A percentile compares a stretch with the other conserved stretches of the same genome.
These are phyloP conservation scores for Solanum tacnaense DNA, from an alignment of 257 asterid species.

Conservation along the genomic window DNA sequence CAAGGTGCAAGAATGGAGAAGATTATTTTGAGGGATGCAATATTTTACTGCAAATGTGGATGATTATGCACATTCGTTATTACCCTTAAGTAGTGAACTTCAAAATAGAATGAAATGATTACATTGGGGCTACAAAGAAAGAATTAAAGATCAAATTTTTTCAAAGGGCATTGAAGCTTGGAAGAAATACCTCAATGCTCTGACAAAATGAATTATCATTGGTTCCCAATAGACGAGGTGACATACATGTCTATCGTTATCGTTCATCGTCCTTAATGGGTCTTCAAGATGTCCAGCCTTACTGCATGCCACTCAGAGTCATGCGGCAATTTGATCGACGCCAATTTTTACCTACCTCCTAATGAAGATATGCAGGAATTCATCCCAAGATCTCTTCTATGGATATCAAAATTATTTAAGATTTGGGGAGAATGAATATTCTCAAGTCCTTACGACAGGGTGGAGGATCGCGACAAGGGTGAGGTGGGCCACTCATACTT, in stretches of 20 bases:
- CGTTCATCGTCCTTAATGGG: neutral
- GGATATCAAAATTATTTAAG: too few relatives aligned
- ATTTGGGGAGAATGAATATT: neutral
- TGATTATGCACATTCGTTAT: neutral
- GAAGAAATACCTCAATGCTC: neutral
- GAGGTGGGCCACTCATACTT: neutral
- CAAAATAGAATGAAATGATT: neutral
- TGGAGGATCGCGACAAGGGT: neutral
- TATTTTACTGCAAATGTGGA: neutral
- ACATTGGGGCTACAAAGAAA: neutral
- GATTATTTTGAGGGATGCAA: neutral
- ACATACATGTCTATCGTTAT: neutral
- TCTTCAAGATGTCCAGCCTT: neutral
- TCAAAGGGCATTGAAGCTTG: neutral
- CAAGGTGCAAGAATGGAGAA: neutral
- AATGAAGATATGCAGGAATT: neutral
- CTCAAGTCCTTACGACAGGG: neutral
- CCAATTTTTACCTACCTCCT: neutral
- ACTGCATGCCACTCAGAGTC: neutral
- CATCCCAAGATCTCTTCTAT: neutral
- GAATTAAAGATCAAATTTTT: too few relatives aligned
- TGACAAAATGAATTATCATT: neutral
- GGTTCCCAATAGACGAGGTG: neutral
- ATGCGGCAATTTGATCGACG: neutral
- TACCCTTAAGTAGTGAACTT: neutral